phyloP scores from a whole-genome alignment of 352 stramenopile species.

The Pythium grandisporangium region DNA sequence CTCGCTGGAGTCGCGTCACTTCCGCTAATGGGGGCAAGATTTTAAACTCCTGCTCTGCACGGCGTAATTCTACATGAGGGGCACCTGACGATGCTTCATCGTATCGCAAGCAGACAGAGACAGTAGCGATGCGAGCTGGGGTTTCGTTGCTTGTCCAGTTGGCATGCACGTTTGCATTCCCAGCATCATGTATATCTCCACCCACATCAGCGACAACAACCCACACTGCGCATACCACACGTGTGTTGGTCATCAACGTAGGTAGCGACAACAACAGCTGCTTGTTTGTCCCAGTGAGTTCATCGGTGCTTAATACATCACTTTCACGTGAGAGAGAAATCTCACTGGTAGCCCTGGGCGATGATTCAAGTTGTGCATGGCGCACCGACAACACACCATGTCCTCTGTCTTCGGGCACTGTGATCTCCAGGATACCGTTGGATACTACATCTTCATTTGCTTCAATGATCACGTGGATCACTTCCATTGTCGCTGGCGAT shows the following conservation, averaged over 20 bases:
- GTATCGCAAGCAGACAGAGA: slow-evolving; percentile 13
- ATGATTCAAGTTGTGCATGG: slow-evolving; percentile 5
- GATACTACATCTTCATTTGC: slow-evolving; percentile 32
- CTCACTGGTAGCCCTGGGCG: no score
- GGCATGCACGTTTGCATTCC: no score
- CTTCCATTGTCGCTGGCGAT: slow-evolving; percentile 28
- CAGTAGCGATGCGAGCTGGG: neutral
- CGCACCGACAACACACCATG: neutral
- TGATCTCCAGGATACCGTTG: slow-evolving; percentile 39
- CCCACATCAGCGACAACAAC: slow-evolving; percentile 7
- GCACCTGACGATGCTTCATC: neutral
- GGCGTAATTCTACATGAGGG: slow-evolving; percentile 11
- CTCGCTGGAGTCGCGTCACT: slow-evolving; percentile 3
- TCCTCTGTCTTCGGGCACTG: slow-evolving; percentile 16
- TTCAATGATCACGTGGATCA: slow-evolving; percentile 28
- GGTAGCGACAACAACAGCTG: no score
- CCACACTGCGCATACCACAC: slow-evolving; percentile 11
- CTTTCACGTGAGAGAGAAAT: no score
- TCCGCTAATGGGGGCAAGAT: slow-evolving; percentile 4
- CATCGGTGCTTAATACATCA: no score
- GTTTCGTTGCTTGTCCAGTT: neutral
- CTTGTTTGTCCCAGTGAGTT: no score
- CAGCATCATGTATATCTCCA: no score
- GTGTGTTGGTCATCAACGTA: no score
- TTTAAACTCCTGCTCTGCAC: slow-evolving; percentile 9